These are phyloP conservation scores for Russula sp. DNA, from an alignment of 768 basidiomycete genomes.

Conservation along the genomic window DNA sequence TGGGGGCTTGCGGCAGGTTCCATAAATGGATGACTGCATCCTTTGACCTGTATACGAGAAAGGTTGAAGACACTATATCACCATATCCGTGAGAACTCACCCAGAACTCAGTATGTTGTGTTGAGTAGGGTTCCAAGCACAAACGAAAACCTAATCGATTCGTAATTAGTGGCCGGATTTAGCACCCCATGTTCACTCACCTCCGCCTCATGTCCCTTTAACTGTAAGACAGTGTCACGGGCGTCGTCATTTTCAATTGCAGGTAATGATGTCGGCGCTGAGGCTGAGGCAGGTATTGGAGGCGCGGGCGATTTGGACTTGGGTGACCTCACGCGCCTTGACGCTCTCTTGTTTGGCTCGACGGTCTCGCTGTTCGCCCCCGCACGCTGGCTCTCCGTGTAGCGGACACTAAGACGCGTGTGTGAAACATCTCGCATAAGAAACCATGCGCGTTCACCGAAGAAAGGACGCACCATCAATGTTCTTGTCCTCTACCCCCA, in stretches of 20 bases:
- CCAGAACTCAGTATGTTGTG: conserved; percentile 67
- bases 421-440: conserved; percentile 34
- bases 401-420: neutral
- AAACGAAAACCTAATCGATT: conserved; percentile 64
- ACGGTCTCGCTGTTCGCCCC: conserved; percentile 2
- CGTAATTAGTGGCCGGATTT: conserved; percentile 6
- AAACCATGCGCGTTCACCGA: conserved; percentile 34
- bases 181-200: conserved; percentile 12
- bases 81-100: conserved; percentile 41
- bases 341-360: conserved; percentile 14
- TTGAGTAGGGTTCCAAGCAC: conserved; percentile 70
- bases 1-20: conserved; percentile 51
- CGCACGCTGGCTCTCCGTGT: conserved; percentile 12
- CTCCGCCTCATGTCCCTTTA: conserved; percentile 48
- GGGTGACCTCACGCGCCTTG: conserved; percentile 23
- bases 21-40: conserved; percentile 74
- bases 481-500: conserved; percentile 31
- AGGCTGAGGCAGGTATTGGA: neutral
- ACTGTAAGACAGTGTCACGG: conserved; percentile 23
- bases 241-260: conserved; percentile 9
- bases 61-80: neutral
- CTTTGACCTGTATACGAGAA: conserved; percentile 52
- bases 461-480: conserved; percentile 39
- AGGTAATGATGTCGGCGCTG: neutral
- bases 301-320: conserved; percentile 24